Evolutionary conservation across 352 stramenopile species (phyloP), one percentile per base, ranked within the genome.

Genomic region (Phytophthora foliorum): DNA sequence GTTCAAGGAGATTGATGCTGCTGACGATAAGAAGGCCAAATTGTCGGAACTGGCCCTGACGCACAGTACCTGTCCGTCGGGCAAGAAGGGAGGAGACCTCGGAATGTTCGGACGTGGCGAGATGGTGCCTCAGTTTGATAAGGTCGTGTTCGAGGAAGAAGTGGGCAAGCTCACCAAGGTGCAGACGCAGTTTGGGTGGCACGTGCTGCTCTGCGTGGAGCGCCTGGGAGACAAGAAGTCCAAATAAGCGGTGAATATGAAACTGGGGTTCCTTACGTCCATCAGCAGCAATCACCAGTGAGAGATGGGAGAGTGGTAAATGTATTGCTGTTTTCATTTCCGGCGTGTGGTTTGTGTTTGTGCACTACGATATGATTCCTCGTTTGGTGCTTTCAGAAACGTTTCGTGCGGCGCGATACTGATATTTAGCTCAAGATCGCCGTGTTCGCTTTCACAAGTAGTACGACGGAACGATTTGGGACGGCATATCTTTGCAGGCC

Each of bases 51-150:
- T 92, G 19, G 84, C 84, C 13, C 58, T 50, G 22, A 77, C 59
- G 38, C 69, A 90, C 59, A 90, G 81, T 48, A 78, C 67, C 13
- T 92, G 84, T 62, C 84, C 84, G 13, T 90, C 81, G 32, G 80
- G 82, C 57, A 80, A 76, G 59, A 88, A 88, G 53, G 81, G 80
- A 36, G 84, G 84, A 41, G 80, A 89, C 57, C 77, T 92, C 38
- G 81, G 81, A 55, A 82, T 84, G 69, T 92, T 92, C 62, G 81
- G 84, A 61, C 81, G 76, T 39, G 84, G 84, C 6, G 69, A 91
- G 73, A 94, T 94, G 87, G 80, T 92, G 57, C 78, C 83, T 3
- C 80, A 83, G 67, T 93, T 94, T 31, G 85, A 94, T 62, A 85
- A 86, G 66, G 65, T 87, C 22, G 78, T 84, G 27, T 92, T 92